These are phyloP conservation scores for Globisporangium cystogenes DNA, from an alignment of 352 stramenopile species.

Conservation along the genomic window DNA sequence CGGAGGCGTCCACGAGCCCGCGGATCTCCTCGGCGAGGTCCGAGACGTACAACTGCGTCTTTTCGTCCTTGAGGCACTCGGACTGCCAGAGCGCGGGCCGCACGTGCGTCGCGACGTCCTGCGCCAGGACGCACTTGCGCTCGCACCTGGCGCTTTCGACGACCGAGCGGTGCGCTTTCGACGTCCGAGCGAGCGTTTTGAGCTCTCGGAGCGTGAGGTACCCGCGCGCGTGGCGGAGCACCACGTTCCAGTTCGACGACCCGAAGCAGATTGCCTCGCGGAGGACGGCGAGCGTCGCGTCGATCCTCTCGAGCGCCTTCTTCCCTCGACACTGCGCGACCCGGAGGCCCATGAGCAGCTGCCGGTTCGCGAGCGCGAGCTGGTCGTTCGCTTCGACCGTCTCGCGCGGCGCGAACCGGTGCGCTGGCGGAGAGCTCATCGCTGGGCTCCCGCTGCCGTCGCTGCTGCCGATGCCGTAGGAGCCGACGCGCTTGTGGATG, in stretches of 20 bases:
- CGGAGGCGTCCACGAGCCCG: slow-evolving; percentile 31
- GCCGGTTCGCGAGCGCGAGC: slow-evolving; percentile 49
- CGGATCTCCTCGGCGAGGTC: slow-evolving; percentile 55
- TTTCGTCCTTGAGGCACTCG: slow-evolving; percentile 40
- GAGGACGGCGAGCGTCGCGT: slow-evolving; percentile 41
- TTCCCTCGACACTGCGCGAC: slow-evolving; percentile 52
- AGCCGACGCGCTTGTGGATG: slow-evolving; percentile 38
- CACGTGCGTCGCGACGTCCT: slow-evolving; percentile 4
- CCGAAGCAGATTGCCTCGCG: slow-evolving; percentile 33
- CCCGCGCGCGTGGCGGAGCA: slow-evolving; percentile 13
- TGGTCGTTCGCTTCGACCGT: slow-evolving; percentile 62
- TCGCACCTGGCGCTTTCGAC: slow-evolving; percentile 23
- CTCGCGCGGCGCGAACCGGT: slow-evolving; percentile 60
- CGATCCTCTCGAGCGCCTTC: slow-evolving; percentile 49
- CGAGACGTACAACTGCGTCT: slow-evolving; percentile 35
- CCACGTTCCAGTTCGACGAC: slow-evolving; percentile 19
- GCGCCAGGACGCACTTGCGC: slow-evolving; percentile 19
- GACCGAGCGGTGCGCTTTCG: slow-evolving; percentile 1
- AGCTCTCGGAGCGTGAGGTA: slow-evolving; percentile 51
- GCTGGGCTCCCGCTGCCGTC: neutral
- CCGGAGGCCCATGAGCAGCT: slow-evolving; percentile 68
- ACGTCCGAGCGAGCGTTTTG: slow-evolving; percentile 17
- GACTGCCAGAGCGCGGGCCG: slow-evolving; percentile 36
- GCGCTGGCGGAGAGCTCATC: slow-evolving; percentile 40
- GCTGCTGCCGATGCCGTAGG: neutral